These are phyloP conservation scores for Cyamopsis tetragonoloba DNA, from an alignment of 306 rosid species.

Conservation along the genomic window DNA sequence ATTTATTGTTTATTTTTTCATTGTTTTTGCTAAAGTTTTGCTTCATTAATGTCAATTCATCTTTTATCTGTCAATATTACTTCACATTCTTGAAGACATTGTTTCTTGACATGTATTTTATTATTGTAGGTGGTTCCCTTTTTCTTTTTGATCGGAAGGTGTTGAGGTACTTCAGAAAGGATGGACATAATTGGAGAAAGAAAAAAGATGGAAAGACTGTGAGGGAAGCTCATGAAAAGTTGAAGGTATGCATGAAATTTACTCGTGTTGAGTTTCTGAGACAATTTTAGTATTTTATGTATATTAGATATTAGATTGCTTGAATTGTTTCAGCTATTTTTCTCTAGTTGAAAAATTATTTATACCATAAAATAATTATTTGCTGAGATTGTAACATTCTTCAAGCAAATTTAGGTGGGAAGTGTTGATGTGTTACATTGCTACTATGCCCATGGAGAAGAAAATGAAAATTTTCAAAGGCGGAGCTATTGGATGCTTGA, in stretches of 20 bases:
- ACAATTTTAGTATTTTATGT: no score
- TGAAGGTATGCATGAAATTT: constrained; percentile 55
- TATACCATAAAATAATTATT: background rate
- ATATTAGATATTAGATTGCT: background rate
- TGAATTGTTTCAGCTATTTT: background rate
- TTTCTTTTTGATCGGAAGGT: constrained; percentile 86
- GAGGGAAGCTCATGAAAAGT: constrained; percentile 90
- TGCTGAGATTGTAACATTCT: constrained; percentile 32
- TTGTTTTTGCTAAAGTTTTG: constrained; percentile 18
- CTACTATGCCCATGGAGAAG: constrained; percentile 95
- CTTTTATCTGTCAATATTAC: constrained; percentile 17
- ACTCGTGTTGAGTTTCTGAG: constrained; percentile 8
- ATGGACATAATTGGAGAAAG: constrained; percentile 92
- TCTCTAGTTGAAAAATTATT: constrained; percentile 5
- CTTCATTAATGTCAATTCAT: background rate
- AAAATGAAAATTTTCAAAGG: constrained; percentile 82
- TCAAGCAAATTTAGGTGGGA: constrained; percentile 68
- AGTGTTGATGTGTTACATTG: constrained; percentile 81
- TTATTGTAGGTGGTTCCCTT: constrained; percentile 76
- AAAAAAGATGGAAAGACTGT: constrained; percentile 89
- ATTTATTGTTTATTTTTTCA: background rate
- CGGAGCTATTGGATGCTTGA: constrained; percentile 97
- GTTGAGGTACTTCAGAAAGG: constrained; percentile 87
- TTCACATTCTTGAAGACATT: constrained; percentile 5
- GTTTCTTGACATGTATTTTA: constrained; percentile 29